A percentile compares a stretch with the other conserved stretches of the same genome.
These are phyloP conservation scores for Diplosphaera chodatii DNA, from an alignment of 139 green algal species.

Conservation along the genomic window DNA sequence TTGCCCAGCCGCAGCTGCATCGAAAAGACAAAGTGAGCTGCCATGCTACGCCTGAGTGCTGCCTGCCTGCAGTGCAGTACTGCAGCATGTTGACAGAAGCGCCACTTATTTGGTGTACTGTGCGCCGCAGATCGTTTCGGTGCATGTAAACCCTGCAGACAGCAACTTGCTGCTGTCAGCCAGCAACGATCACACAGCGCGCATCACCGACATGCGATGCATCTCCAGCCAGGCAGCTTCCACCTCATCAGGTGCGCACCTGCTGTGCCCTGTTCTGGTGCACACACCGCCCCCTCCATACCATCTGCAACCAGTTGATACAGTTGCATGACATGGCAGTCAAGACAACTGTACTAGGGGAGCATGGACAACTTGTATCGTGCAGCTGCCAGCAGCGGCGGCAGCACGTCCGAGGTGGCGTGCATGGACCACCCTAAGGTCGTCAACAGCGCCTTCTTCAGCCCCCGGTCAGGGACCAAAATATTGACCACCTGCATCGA, in stretches of 20 bases:
- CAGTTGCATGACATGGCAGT: too few relatives aligned
- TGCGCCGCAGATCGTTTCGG: conserved; percentile 32
- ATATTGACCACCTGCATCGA: conserved; percentile 88
- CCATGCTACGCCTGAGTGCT: too few relatives aligned
- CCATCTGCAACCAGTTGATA: too few relatives aligned
- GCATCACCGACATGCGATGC: conserved; percentile 60
- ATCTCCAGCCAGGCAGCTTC: conserved; percentile 19
- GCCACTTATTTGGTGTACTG: too few relatives aligned
- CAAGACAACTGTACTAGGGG: too few relatives aligned
- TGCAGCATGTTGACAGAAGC: too few relatives aligned
- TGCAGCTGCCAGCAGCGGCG: too few relatives aligned
- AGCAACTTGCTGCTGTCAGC: conserved; percentile 63
- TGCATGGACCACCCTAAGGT: conserved; percentile 46
- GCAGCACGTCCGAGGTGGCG: conserved; percentile 17
- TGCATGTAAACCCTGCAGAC: conserved; percentile 63
- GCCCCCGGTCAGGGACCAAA: conserved; percentile 61
- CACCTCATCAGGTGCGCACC: too few relatives aligned
- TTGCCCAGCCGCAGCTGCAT: conserved; percentile 53
- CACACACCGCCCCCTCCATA: too few relatives aligned
- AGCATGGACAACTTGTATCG: too few relatives aligned
- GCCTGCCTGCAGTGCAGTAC: too few relatives aligned
- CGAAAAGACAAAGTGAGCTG: conserved; percentile 38
- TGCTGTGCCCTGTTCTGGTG: too few relatives aligned
- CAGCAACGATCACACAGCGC: conserved; percentile 72
- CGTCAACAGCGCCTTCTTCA: conserved; percentile 84